phyloP scores from a whole-genome alignment of 164 flowering plant species.

The Annona squamosa region DNA sequence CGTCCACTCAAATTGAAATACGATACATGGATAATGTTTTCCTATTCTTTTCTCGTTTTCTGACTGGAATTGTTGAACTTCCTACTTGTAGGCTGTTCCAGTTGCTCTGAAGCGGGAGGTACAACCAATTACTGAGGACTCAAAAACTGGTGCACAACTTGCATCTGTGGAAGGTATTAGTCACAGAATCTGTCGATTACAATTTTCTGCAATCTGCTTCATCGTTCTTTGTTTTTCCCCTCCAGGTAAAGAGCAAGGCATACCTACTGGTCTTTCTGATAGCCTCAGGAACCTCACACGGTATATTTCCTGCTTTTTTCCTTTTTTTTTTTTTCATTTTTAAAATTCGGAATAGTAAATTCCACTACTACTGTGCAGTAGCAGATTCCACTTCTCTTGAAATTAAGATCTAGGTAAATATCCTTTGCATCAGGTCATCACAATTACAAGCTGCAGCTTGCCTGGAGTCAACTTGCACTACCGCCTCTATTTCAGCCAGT shows the following conservation, averaged over 20 bases:
- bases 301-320: conserved; percentile 25
- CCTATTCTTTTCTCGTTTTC: neutral
- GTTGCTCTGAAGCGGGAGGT: conserved; percentile 13
- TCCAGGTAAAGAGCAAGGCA: conserved; percentile 32
- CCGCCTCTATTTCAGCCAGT: conserved; percentile 14
- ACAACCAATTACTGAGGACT: conserved; percentile 12
- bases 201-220: neutral
- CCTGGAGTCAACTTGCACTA: conserved; percentile 24
- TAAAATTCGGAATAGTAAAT: neutral
- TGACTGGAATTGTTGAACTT: neutral
- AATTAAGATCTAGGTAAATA: neutral
- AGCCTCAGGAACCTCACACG: conserved; percentile 11
- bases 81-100: conserved; percentile 15
- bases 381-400: neutral
- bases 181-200: neutral
- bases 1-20: neutral
- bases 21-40: neutral
- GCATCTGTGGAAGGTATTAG: conserved; percentile 9
- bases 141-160: conserved; percentile 11
- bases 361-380: neutral
- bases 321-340: neutral
- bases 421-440: conserved; percentile 26
- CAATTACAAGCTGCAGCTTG: conserved; percentile 26
- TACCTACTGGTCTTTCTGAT: conserved; percentile 19
- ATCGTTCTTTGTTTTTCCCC: conserved; percentile 13